Evolutionary conservation across 2,329 filamentous ascomycete species (phyloP).

Genomic region (Fusarium sp.): DNA sequence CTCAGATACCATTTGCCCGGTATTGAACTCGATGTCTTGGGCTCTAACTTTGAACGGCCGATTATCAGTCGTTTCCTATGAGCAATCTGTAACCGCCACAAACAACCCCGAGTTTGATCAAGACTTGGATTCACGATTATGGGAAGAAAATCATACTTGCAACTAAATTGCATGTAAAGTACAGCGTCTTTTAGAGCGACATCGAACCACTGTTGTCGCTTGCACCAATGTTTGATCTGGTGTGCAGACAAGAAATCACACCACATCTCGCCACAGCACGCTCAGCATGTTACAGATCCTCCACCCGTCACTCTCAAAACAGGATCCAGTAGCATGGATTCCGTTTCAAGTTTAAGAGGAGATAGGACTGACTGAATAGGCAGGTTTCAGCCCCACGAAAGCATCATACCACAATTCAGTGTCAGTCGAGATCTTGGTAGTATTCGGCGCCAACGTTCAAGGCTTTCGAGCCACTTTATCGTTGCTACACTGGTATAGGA

Average conservation of each 20-base stretch:
- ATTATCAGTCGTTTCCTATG: not conserved
- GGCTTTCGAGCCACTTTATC: conserved; percentile 8
- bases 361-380: conserved; percentile 10
- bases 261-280: conserved; percentile 33
- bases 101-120: conserved; percentile 10
- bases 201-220: conserved; percentile 38
- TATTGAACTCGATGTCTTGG: conserved; percentile 11
- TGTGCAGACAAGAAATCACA: conserved; percentile 33
- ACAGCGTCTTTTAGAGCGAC: conserved; percentile 13
- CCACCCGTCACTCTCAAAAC: conserved; percentile 19
- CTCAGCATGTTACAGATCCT: conserved; percentile 24
- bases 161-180: not conserved
- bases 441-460: conserved; percentile 10
- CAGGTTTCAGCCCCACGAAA: conserved; percentile 9
- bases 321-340: conserved; percentile 10
- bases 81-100: conserved; percentile 4
- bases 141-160: conserved; percentile 7
- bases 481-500: conserved; percentile 16
- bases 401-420: conserved; percentile 32
- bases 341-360: conserved; percentile 36
- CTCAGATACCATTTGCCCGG: conserved; percentile 26
- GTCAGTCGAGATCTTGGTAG: conserved; percentile 17
- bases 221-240: conserved; percentile 34
- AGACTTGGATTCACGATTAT: not conserved
- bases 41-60: conserved; percentile 11